Percentiles rank a stretch among this genome's conserved stretches.
Conservation (phyloP, 2,329 filamentous ascomycete genomes). For the Exophiala alcalophila region DNA sequence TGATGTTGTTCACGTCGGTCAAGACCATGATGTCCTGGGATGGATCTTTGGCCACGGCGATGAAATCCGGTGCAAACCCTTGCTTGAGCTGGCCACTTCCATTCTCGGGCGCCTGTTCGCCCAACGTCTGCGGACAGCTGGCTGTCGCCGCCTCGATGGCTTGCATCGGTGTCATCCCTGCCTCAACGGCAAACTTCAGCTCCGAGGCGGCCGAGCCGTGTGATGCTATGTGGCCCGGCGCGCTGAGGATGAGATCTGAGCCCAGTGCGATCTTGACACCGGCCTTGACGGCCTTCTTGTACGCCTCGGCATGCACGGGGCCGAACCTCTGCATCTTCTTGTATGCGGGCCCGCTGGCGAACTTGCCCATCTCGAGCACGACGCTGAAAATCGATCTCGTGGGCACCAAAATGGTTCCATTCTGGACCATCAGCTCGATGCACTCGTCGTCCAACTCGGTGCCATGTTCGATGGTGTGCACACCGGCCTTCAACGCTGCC, state of each 20-base stretch:
- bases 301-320: constrained; percentile 38
- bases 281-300: constrained; percentile 41
- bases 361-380: constrained; percentile 34
- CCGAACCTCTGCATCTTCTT: constrained; percentile 41
- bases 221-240: constrained; percentile 33
- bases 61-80: constrained; percentile 49
- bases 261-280: constrained; percentile 49
- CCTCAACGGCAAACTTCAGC: constrained; percentile 45
- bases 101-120: constrained; percentile 42
- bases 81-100: constrained; percentile 46
- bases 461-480: constrained; percentile 49
- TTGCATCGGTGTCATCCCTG: constrained; percentile 49
- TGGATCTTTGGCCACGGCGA: constrained; percentile 45
- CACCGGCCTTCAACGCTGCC: constrained; percentile 44
- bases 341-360: constrained; percentile 33
- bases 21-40: constrained; percentile 45
- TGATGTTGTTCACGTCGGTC: constrained; percentile 40
- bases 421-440: constrained; percentile 45
- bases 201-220: constrained; percentile 48
- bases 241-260: constrained; percentile 45
- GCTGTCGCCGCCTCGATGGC: constrained; percentile 53
- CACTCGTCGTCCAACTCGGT: constrained; percentile 48
- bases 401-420: constrained; percentile 44
- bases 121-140: constrained; percentile 45
- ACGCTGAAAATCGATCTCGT: constrained; percentile 45